Base-by-base conservation (phyloP, 306 rosid species). In the Lablab purpureus region DNA sequence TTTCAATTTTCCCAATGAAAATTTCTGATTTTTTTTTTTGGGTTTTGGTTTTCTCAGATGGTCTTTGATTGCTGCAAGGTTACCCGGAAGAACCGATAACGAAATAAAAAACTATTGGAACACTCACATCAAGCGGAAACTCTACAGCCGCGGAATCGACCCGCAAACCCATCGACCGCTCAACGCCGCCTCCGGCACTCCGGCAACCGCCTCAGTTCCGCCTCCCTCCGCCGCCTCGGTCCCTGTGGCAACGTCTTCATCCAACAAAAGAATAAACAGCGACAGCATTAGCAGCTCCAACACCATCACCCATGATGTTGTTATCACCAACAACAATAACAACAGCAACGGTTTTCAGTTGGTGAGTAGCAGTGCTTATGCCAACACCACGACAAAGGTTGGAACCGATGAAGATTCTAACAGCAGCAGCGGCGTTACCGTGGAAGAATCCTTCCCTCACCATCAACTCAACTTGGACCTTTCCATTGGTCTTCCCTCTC, bases 61-160 rank as follows among this genome's bases (percentile, higher is more conserved):
- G 97, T 91, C 97, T 21, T 52, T 89, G 7, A 91, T 91, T 64
- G 97, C 97, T 2, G 90, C 92, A 6, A 81, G 89, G 40, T 75
- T 91, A 50, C 97, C 93, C 0, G 97, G 97, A 52, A 84, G 97
- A 77, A 91, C 97, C 0, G 97, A 91, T 23, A 91, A 91, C 5
- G 97, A 91, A 82, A 90, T 91, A 6, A 91, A 91, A 73, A 91
- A 91, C 76, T 88, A 91, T 19, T 89, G 94, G 94, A 92, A 92
- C 79, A 92, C 97, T 2, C 97, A 88, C 82, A 76, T 92, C 72
- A 90, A 85, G 60, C 50, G 97, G 32, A 92, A 90, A 75, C 91
- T 92, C 59, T 82, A 88, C 17, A 85, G 86, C 79, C 88, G 90
- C 11, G 97, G 94, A 79, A 79, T 91, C 10, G 91, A 91, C 74